These are phyloP conservation scores for Gossypium rotundifolium DNA, from an alignment of 345 rosid genomes.

Conservation along the genomic window DNA sequence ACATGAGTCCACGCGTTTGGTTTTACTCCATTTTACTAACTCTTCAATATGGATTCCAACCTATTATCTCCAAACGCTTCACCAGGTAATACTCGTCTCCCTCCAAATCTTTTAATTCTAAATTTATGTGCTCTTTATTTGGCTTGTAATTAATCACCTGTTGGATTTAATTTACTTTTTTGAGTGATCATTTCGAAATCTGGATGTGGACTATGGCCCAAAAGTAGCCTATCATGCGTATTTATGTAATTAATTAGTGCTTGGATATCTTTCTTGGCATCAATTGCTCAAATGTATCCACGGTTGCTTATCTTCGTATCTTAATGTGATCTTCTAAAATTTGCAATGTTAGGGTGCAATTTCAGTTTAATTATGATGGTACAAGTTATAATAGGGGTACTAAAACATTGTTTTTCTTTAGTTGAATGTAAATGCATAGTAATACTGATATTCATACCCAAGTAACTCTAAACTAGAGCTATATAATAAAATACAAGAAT, in stretches of 20 bases:
- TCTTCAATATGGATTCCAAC: conserved; percentile 92
- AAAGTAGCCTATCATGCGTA: not conserved
- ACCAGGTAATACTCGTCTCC: conserved; percentile 37
- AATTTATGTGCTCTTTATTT: not conserved
- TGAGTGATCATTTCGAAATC: not conserved
- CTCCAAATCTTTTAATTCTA: not conserved
- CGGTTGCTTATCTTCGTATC: not conserved
- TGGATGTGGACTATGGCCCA: not conserved
- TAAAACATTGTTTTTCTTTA: not conserved
- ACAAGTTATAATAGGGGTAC: not conserved
- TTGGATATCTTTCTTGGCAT: not conserved
- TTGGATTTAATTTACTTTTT: not conserved
- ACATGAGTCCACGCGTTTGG: conserved; percentile 44
- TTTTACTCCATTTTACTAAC: conserved; percentile 67
- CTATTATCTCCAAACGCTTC: conserved; percentile 88
- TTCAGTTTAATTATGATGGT: not conserved
- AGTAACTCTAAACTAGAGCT: not conserved
- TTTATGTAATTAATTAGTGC: no score
- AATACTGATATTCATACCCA: not conserved
- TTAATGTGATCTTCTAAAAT: not conserved
- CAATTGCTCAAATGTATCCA: not conserved
- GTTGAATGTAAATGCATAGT: no score
- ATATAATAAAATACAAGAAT: not conserved
- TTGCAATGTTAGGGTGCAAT: no score
- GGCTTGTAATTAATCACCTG: not conserved